A percentile compares a stretch with the other conserved stretches of the same genome.
phyloP scores from a whole-genome alignment of 1,139 yeast species.

The Pneumocystis wakefieldiae region DNA sequence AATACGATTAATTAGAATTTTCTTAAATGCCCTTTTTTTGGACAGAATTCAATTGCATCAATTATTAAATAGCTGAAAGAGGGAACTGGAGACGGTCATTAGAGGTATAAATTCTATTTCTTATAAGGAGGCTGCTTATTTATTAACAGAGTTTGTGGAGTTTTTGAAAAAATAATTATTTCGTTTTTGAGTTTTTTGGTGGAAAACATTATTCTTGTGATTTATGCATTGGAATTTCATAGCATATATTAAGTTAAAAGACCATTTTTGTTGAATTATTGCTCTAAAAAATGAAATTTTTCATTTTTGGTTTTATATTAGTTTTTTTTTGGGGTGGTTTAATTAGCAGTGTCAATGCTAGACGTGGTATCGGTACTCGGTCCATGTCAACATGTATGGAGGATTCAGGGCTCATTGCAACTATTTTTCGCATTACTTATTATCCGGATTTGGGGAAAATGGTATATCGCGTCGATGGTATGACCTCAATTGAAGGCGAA shows the following conservation, averaged over 20 bases:
- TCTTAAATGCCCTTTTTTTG: neutral
- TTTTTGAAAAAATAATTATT: neutral
- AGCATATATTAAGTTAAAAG: neutral
- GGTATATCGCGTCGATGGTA: conserved; percentile 55
- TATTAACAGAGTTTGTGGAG: neutral
- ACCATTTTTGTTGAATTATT: neutral
- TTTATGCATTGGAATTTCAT: neutral
- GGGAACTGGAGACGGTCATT: neutral
- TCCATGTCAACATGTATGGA: conserved; percentile 89
- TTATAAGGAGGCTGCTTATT: neutral
- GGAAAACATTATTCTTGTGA: neutral
- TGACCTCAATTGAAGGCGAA: conserved; percentile 63
- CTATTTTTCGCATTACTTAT: conserved; percentile 63
- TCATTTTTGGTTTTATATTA: neutral
- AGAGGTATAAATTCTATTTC: neutral
- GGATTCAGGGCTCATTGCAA: conserved; percentile 72
- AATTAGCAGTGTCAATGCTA: neutral
- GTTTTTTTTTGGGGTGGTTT: neutral
- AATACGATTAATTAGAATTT: too few species aligned
- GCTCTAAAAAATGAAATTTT: neutral
- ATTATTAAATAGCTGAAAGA: neutral
- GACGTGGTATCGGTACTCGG: conserved; percentile 18
- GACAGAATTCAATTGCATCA: neutral
- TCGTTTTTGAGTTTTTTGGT: neutral
- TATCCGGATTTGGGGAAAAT: conserved; percentile 52